Base-by-base conservation (phyloP, 768 basidiomycete species). In the Amanita brunnescens region DNA sequence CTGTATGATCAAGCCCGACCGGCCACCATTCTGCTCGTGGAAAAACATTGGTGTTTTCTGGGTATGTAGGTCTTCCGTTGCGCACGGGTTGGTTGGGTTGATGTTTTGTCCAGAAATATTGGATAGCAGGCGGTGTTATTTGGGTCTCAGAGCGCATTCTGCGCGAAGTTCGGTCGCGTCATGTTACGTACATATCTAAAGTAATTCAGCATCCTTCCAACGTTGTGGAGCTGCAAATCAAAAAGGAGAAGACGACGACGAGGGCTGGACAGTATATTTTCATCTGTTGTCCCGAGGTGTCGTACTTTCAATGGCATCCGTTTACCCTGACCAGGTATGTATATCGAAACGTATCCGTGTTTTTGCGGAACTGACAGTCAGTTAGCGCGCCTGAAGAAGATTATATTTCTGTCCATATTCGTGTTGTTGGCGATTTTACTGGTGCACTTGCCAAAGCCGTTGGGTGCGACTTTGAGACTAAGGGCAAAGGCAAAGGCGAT, bases 281-380 rank as follows among this genome's bases (percentile, higher is more conserved):
- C 74, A 67, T 96, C 44, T 84, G 74, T 57, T 92, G 90, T 70
- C 94, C 93, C 7, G 88, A 91, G 67, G 74, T 97, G 41, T 91
- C 87, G 16, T 95, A 91, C 71, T 94, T 87, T 76, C 91, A 96
- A 64, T 97, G 92, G 88, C 94, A 97, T 62, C 92, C 93, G 7
- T 96, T 96, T 76, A 95, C 93, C 13, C 79, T 96, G 54, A 95
- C 91, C 30, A 86, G 83, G 83, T 81, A 47, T 16, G 68, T 65
- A 16, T 13, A 41, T 20, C 10, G 47, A n/a, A n/a, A n/a, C 43
- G 51, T 29, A 34, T 45, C 21, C 43, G n/a, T 32, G 30, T 32
- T n/a, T 1, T 26, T 53, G 10, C 49, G 43, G 5, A 33, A 40
- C 47, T 16, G 24, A 43, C 47, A 8, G 6, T 16, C 54, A 52